These are phyloP conservation scores for Toxoplasma gondii DNA, from an alignment of 169 alveolate species.

Conservation along the genomic window DNA sequence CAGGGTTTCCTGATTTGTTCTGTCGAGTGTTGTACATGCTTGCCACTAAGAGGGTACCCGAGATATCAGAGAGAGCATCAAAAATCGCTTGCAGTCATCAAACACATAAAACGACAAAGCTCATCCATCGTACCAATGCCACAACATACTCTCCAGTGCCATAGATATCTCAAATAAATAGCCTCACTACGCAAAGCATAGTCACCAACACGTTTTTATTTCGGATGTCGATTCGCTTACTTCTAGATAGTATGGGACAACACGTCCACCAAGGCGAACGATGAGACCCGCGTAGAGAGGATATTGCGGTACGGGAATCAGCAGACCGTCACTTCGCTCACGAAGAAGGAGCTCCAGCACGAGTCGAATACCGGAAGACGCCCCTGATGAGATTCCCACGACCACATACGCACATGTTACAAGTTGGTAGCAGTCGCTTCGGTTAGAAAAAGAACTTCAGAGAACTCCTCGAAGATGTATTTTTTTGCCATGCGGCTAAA, in stretches of 20 bases:
- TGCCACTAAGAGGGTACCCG: too few relatives aligned
- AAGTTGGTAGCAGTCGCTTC: not conserved
- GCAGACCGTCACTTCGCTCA: constrained; percentile 82
- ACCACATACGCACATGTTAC: not conserved
- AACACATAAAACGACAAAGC: too few relatives aligned
- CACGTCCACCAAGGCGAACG: constrained; percentile 77
- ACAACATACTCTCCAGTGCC: too few relatives aligned
- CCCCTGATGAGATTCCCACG: constrained; percentile 75
- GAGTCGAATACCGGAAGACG: constrained; percentile 80
- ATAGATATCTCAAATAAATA: too few relatives aligned
- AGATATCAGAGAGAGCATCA: too few relatives aligned
- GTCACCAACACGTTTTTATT: too few relatives aligned
- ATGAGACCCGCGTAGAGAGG: constrained; percentile 88
- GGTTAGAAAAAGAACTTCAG: not conserved
- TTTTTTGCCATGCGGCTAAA: not conserved
- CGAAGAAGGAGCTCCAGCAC: constrained; percentile 73
- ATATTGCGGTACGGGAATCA: constrained; percentile 91
- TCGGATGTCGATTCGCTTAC: constrained; percentile 36
- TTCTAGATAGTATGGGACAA: constrained; percentile 82
- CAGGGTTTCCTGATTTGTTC: too few relatives aligned
- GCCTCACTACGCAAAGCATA: too few relatives aligned
- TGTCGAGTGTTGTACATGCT: too few relatives aligned
- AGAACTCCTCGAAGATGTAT: not conserved
- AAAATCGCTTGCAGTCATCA: too few relatives aligned
- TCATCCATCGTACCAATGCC: too few relatives aligned